Base-by-base conservation (phyloP, 495 filamentous ascomycete genomes). In the Penicillium silybi region DNA sequence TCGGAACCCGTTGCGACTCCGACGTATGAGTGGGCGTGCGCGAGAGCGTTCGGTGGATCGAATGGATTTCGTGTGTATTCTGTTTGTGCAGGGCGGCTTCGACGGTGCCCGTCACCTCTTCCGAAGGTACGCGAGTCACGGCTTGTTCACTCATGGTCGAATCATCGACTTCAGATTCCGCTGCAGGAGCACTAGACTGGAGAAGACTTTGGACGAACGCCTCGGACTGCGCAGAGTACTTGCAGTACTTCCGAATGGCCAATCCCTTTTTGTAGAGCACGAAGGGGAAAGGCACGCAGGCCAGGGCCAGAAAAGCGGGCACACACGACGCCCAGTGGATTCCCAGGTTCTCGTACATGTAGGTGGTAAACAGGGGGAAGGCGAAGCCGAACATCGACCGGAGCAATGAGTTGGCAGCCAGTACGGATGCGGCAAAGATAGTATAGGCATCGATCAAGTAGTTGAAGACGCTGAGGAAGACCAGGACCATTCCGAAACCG, bases 361-460 rank as follows among this genome's bases (percentile, higher is more conserved):
- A 67, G 0, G 75, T 78, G 1, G 87, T 90, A 69, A 92, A 90
- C 0, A 92, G 69, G 0, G 88, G 88, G 69, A 92, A 90, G 0
- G 79, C 83, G 25, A 85, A 83, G 37, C 88, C 87, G 52, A 89
- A 88, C 11, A 72, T 18, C 0, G 75, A 78, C 38, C 80, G 73
- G 6, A 90, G 67, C 1, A 89, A 75, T 8, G 82, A 72, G 61
- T 85, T 89, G 20, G 86, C 85, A 0, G 87, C 87, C 8, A 91
- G 69, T 0, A 86, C 86, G 1, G 80, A 85, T 0, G 87, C 87
- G 1, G 87, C 86, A 54, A 83, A 90, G 46, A 89, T 84, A 37
- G 81, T 85, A 65, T 89, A 85, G 18, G 81, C 73, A 62, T 88
- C 85, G 52, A 88, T 83, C 22, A 89, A 71, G 62, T 88, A 90